phyloP scores from a whole-genome alignment of 192 early-diverging fungal species.

The Coemansia sp. region DNA sequence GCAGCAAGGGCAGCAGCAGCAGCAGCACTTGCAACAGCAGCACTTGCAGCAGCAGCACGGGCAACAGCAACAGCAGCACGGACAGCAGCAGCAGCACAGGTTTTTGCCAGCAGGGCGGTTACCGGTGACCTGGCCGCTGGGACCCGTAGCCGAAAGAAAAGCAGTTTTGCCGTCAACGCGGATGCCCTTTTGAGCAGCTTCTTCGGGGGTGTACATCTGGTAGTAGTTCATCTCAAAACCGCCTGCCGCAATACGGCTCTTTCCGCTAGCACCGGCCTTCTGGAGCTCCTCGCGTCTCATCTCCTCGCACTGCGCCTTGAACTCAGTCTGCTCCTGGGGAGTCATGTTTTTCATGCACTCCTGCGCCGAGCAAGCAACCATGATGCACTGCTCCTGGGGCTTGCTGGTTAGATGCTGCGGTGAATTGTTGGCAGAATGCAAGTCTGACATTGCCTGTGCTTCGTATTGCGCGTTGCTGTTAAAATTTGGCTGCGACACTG shows the following conservation, averaged over 20 bases:
- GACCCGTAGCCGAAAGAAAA: neutral
- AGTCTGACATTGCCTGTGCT: neutral
- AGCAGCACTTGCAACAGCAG: slow-evolving; percentile 32
- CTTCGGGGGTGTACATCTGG: slow-evolving; percentile 22
- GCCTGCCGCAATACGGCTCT: slow-evolving; percentile 31
- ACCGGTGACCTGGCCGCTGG: neutral
- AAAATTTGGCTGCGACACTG: no score
- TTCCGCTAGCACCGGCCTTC: slow-evolving; percentile 10
- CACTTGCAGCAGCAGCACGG: slow-evolving; percentile 30
- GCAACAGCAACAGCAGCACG: slow-evolving; percentile 30
- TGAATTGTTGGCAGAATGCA: neutral
- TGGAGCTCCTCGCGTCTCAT: slow-evolving; percentile 23
- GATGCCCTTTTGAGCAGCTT: slow-evolving; percentile 9
- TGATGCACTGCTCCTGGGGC: slow-evolving; percentile 9
- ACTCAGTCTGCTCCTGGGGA: slow-evolving; percentile 29
- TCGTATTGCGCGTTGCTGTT: no score
- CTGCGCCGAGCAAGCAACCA: slow-evolving; percentile 38
- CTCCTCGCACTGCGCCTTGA: slow-evolving; percentile 37
- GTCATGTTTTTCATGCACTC: slow-evolving; percentile 38
- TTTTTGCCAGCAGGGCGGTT: slow-evolving; percentile 18
- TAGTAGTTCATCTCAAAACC: slow-evolving; percentile 21
- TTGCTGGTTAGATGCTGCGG: slow-evolving; percentile 7
- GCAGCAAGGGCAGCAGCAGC: slow-evolving; percentile 32
- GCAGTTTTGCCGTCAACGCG: slow-evolving; percentile 7
- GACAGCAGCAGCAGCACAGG: slow-evolving; percentile 35